Percentiles rank a stretch among this genome's conserved stretches.
phyloP scores from a whole-genome alignment of 2,329 filamentous ascomycete species.

The Neonectria magnoliae region DNA sequence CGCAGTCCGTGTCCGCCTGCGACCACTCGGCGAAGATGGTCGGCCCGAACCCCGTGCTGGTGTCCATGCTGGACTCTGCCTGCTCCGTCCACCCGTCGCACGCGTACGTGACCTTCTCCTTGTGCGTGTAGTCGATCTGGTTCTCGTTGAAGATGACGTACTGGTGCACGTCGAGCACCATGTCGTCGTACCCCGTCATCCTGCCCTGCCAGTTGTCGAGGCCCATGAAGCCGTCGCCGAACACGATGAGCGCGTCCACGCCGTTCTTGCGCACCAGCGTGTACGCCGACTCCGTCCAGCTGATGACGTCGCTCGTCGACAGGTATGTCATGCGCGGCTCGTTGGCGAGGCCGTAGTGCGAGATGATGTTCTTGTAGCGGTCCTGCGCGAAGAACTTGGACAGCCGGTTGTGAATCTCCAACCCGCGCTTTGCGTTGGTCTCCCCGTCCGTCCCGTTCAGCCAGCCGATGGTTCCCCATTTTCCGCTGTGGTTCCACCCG shows the following conservation, averaged over 20 bases:
- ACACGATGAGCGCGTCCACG: constrained; percentile 76
- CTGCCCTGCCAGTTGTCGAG: constrained; percentile 90
- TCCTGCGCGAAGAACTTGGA: constrained; percentile 93
- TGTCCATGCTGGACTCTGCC: constrained; percentile 76
- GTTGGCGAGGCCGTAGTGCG: constrained; percentile 94
- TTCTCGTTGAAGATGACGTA: constrained; percentile 97
- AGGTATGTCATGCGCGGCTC: constrained; percentile 90
- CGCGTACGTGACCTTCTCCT: constrained; percentile 85
- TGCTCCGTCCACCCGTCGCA: constrained; percentile 89
- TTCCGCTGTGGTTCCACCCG: constrained; percentile 96
- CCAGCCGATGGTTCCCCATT: constrained; percentile 84
- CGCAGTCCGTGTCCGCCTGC: constrained; percentile 96
- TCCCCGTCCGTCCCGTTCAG: constrained; percentile 88
- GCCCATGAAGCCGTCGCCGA: constrained; percentile 95
- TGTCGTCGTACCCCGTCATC: constrained; percentile 74
- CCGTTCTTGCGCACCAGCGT: constrained; percentile 80
- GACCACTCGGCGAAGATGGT: constrained; percentile 98
- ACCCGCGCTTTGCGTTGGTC: constrained; percentile 80
- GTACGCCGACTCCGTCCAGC: constrained; percentile 83
- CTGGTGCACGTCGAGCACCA: constrained; percentile 96
- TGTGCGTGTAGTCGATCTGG: constrained; percentile 84
- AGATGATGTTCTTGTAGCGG: constrained; percentile 90
- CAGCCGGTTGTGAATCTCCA: constrained; percentile 87
- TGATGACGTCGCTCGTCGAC: constrained; percentile 71
- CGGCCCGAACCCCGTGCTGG: constrained; percentile 83